Percentiles rank a stretch among this genome's conserved stretches.
Conservation (phyloP, 345 rosid genomes). For the Rubroshorea leprosula region DNA sequence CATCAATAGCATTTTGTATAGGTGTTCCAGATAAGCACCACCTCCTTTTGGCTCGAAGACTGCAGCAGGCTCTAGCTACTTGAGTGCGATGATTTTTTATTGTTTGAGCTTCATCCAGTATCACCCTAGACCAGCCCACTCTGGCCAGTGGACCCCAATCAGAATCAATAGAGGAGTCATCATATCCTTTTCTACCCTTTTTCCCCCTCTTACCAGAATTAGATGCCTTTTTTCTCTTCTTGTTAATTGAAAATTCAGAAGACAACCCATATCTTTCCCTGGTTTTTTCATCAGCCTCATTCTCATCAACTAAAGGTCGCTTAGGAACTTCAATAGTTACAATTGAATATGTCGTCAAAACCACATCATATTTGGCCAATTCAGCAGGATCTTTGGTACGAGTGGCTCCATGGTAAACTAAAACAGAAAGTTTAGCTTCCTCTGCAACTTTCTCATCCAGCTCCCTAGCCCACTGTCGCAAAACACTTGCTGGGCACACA, state of each 20-base stretch:
- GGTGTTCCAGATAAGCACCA: conserved; percentile 99
- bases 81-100: conserved; percentile 95
- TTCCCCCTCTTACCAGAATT: conserved; percentile 52
- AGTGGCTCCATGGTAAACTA: conserved; percentile 83
- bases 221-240: conserved; percentile 46
- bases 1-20: conserved; percentile 85
- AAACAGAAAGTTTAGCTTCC: conserved; percentile 56
- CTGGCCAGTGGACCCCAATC: conserved; percentile 71
- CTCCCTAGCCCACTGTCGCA: conserved; percentile 94
- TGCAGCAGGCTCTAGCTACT: conserved; percentile 95
- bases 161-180: conserved; percentile 47
- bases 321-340: conserved; percentile 93
- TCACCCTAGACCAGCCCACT: conserved; percentile 78
- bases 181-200: conserved; percentile 56
- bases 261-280: conserved; percentile 60
- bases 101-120: conserved; percentile 98
- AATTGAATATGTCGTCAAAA: conserved; percentile 85
- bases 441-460: conserved; percentile 79
- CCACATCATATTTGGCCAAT: conserved; percentile 84
- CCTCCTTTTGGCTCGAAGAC: conserved; percentile 89
- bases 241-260: conserved; percentile 49
- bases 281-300: conserved; percentile 61
- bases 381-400: conserved; percentile 85
- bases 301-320: conserved; percentile 70
- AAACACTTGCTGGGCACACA: conserved; percentile 94